These are phyloP conservation scores for Sphaerulina musiva DNA, from an alignment of 2,329 filamentous ascomycete species.

Conservation along the genomic window DNA sequence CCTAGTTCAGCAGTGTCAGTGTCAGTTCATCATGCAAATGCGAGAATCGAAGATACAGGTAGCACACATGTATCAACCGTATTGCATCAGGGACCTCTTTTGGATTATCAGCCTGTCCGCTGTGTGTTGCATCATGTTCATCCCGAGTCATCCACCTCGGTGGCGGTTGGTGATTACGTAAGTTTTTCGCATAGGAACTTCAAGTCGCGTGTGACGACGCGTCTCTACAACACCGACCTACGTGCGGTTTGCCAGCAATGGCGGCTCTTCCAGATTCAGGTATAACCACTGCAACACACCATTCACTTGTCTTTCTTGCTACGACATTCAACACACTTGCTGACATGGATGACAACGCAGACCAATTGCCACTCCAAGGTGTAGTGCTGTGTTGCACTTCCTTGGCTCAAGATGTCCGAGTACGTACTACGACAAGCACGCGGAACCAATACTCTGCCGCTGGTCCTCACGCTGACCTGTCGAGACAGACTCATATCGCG, in stretches of 20 bases:
- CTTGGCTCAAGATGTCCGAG: conserved; percentile 31
- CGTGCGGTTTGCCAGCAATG: conserved; percentile 13
- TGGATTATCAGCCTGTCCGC: no score
- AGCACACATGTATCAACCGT: not conserved
- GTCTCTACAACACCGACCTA: conserved; percentile 1
- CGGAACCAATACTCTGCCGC: not conserved
- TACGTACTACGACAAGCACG: conserved; percentile 16
- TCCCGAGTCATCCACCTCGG: no score
- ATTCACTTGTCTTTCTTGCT: not conserved
- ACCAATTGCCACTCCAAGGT: conserved; percentile 23
- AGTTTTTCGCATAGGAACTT: not conserved
- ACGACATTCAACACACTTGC: not conserved
- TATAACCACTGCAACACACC: conserved; percentile 1
- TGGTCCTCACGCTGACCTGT: conserved; percentile 7
- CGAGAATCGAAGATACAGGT: not conserved
- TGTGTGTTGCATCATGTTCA: no score
- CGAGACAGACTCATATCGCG: conserved; percentile 35
- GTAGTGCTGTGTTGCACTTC: conserved; percentile 33
- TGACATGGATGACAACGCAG: conserved; percentile 9
- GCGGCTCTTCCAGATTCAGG: conserved; percentile 13
- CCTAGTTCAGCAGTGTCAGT: no score
- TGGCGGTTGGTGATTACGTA: not conserved
- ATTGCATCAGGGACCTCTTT: not conserved
- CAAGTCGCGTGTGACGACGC: not conserved
- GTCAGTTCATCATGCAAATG: not conserved